phyloP scores from a whole-genome alignment of 2,329 filamentous ascomycete genomes.

The Colletotrichum lini region DNA sequence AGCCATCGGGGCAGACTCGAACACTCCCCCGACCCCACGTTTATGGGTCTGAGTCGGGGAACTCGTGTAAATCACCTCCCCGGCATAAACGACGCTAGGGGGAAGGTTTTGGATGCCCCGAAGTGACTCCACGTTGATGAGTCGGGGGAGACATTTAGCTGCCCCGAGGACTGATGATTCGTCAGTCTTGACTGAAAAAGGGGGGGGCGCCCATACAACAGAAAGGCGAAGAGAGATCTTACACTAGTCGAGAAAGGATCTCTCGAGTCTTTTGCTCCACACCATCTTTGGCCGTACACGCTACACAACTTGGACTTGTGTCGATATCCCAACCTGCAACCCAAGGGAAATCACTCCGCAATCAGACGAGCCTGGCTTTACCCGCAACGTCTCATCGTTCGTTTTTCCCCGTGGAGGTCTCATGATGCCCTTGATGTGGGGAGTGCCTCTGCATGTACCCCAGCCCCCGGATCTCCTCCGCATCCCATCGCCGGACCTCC shows the following conservation, averaged over 20 bases:
- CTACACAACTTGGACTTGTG: constrained; percentile 20
- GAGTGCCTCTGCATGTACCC: constrained; percentile 24
- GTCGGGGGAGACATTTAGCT: constrained; percentile 44
- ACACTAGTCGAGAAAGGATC: neutral
- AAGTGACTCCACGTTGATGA: neutral
- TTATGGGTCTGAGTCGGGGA: neutral
- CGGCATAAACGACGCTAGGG: constrained; percentile 46
- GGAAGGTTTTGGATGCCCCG: constrained; percentile 40
- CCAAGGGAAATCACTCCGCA: constrained; percentile 18
- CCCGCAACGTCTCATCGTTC: constrained; percentile 1
- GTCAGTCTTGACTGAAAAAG: neutral
- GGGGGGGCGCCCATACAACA: no score
- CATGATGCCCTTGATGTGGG: constrained; percentile 30
- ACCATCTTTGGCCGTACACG: constrained; percentile 4
- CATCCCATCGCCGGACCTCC: constrained; percentile 25
- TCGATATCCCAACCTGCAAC: neutral
- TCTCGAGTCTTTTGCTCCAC: constrained; percentile 3
- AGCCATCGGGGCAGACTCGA: constrained; percentile 23
- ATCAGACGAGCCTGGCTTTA: constrained; percentile 18
- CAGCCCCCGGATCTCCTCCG: constrained; percentile 40
- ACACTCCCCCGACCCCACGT: constrained; percentile 32
- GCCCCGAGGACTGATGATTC: constrained; percentile 45
- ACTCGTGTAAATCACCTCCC: neutral
- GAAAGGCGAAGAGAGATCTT: no score
- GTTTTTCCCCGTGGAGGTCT: constrained; percentile 28